phyloP scores from a whole-genome alignment of 139 green algal species.

The Zygnema cylindricum region DNA sequence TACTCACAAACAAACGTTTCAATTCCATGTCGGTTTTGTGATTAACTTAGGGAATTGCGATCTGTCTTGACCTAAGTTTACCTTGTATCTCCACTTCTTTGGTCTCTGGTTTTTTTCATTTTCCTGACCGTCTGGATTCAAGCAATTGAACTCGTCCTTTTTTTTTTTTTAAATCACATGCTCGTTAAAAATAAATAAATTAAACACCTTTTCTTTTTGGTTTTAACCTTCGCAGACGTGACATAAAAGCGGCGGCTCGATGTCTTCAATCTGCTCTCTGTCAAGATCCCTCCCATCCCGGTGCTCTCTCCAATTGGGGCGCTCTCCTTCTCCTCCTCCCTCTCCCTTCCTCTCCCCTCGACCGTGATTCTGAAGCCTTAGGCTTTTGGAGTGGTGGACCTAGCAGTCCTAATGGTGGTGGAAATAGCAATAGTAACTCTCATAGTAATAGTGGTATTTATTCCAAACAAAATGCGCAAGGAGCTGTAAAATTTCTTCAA shows the following conservation, averaged over 20 bases:
- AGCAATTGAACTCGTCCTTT: neutral
- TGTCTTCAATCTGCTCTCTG: slow-evolving; percentile 1
- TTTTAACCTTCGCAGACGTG: neutral
- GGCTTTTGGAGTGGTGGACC: neutral
- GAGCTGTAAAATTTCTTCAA: neutral
- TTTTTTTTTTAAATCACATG: too few relatives aligned
- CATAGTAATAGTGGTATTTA: neutral
- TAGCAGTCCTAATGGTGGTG: neutral
- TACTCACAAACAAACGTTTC: too few relatives aligned
- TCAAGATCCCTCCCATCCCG: neutral
- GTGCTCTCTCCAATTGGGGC: neutral
- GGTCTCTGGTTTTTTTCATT: too few relatives aligned
- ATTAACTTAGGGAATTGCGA: too few relatives aligned
- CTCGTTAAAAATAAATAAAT: too few relatives aligned
- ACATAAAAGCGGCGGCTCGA: neutral
- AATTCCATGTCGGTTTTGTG: too few relatives aligned
- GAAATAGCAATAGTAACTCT: neutral
- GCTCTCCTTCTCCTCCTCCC: neutral
- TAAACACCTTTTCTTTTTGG: too few relatives aligned
- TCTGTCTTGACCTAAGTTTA: too few relatives aligned
- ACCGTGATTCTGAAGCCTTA: neutral
- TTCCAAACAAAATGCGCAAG: slow-evolving; percentile 2
- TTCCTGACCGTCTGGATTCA: neutral
- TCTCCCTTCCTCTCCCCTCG: neutral
- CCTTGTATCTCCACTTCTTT: too few relatives aligned